A percentile compares a stretch with the other conserved stretches of the same genome.
These are phyloP conservation scores for Suhomyces prunicola DNA, from an alignment of 805 yeast species.

Conservation along the genomic window DNA sequence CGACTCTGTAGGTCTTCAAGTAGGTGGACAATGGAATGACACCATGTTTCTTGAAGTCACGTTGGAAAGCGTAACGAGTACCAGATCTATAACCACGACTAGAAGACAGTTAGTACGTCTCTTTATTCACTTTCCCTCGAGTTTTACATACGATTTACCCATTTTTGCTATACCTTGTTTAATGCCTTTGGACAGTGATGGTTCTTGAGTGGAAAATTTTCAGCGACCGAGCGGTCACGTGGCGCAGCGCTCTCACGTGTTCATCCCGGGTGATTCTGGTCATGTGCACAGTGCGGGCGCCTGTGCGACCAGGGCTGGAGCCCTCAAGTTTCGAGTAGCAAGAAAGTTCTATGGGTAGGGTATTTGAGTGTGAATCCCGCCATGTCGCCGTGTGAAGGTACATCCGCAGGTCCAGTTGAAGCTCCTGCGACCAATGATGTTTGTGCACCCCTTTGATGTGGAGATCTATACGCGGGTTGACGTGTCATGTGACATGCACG, in stretches of 20 bases:
- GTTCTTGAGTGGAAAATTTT: constrained; percentile 6
- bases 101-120: constrained; percentile 7
- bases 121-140: not conserved
- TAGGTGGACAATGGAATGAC: constrained; percentile 90
- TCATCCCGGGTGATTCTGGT: not conserved
- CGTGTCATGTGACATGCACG: not conserved
- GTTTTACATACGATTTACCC: constrained; percentile 37
- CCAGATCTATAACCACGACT: constrained; percentile 99
- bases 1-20: constrained; percentile 97
- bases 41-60: constrained; percentile 99
- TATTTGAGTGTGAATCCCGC: no score
- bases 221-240: not conserved
- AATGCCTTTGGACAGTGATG: not conserved
- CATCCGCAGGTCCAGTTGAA: not conserved
- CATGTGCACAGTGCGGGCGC: not conserved
- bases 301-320: not conserved
- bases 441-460: not conserved
- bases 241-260: not conserved
- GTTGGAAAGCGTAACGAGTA: constrained; percentile 99
- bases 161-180: constrained; percentile 20
- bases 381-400: not conserved
- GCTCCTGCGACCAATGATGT: no score
- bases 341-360: no score
- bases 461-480: not conserved
- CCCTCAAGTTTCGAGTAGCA: not conserved